Conservation (phyloP, 176 grass and related monocot genomes). For the Pharus latifolius region DNA sequence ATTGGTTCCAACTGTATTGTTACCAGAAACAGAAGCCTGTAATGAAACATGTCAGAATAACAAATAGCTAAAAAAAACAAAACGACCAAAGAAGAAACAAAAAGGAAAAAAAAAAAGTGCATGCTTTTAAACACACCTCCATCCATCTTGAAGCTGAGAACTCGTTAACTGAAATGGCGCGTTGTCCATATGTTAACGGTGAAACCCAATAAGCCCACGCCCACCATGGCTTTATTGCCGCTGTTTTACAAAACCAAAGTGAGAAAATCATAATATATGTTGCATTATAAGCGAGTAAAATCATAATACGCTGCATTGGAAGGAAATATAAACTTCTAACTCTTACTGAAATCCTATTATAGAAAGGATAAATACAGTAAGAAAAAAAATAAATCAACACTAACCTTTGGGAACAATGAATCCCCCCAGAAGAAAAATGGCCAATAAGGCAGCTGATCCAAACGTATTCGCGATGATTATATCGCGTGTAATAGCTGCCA, state of each 20-base stretch:
- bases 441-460: conserved; percentile 43
- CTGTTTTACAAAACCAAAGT: conserved; percentile 3
- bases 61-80: neutral
- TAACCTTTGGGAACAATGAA: conserved; percentile 69
- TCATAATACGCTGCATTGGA: neutral
- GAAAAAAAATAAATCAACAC: neutral
- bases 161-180: conserved; percentile 68
- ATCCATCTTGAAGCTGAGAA: conserved; percentile 53
- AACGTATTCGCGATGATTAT: conserved; percentile 57
- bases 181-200: conserved; percentile 62
- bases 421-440: conserved; percentile 58
- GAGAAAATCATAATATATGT: neutral
- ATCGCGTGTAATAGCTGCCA: conserved; percentile 61
- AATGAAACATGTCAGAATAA: neutral
- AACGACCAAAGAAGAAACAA: neutral
- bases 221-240: conserved; percentile 54
- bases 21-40: conserved; percentile 21
- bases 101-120: neutral
- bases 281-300: neutral
- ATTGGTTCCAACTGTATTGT: conserved; percentile 41
- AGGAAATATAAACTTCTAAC: neutral
- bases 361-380: neutral
- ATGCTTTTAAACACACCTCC: conserved; percentile 18
- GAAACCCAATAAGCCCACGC: conserved; percentile 67
- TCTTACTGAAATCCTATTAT: neutral